Evolutionary conservation across 129 eudicot genomes (phyloP).

Genomic region (Cynara cardunculus): DNA sequence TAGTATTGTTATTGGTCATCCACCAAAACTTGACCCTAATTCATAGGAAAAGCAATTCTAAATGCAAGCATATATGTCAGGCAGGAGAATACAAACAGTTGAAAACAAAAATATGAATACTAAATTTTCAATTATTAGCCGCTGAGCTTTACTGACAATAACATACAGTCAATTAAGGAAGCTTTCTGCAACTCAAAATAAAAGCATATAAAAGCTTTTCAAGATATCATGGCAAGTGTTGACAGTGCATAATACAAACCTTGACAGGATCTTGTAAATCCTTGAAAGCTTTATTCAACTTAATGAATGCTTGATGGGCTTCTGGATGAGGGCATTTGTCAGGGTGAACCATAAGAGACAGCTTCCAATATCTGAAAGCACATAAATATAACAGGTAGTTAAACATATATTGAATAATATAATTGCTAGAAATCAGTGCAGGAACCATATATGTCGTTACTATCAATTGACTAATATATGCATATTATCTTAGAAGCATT

Average conservation of each 20-base stretch:
- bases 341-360: conserved; percentile 98
- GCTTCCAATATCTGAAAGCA: conserved; percentile 82
- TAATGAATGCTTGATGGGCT: conserved; percentile 91
- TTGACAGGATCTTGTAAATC: conserved; percentile 92
- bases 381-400: conserved; percentile 9
- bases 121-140: background rate
- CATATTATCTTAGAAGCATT: background rate
- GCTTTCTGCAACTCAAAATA: background rate
- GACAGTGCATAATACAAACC: conserved; percentile 38
- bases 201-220: background rate
- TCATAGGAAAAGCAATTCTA: background rate
- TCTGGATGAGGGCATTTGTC: conserved; percentile 98
- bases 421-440: background rate
- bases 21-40: background rate
- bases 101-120: background rate
- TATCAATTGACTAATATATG: background rate
- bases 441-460: background rate
- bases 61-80: background rate
- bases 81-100: background rate
- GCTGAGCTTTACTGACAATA: background rate
- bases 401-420: background rate
- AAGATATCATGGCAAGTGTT: background rate
- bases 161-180: background rate
- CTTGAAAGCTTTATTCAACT: conserved; percentile 88
- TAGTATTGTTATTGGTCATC: background rate